Evolutionary conservation across 2,329 filamentous ascomycete genomes (phyloP).

Genomic region (Dryadomyces sulphureus): DNA sequence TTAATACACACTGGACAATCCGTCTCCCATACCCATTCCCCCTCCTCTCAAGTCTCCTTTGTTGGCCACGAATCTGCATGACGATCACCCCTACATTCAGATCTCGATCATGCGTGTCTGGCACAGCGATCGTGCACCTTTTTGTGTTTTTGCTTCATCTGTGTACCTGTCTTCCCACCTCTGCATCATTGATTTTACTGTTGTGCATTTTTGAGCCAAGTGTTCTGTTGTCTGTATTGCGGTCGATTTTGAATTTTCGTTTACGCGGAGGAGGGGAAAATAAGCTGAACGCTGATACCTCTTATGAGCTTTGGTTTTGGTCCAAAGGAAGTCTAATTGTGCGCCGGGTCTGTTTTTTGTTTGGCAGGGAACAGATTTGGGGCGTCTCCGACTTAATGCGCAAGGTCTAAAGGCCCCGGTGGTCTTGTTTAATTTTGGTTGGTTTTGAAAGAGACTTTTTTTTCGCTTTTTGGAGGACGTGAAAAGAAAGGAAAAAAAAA

Average conservation of each 20-base stretch:
- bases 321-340: neutral
- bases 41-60: conserved; percentile 23
- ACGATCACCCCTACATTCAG: conserved; percentile 34
- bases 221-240: neutral
- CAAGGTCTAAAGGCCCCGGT: neutral
- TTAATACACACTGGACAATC: too few relatives aligned
- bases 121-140: conserved; percentile 39
- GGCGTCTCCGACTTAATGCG: neutral
- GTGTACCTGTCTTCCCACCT: neutral
- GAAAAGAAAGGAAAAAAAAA: neutral
- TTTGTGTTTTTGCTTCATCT: neutral
- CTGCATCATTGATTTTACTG: neutral
- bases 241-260: neutral
- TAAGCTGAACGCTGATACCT: too few relatives aligned
- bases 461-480: neutral
- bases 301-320: too few relatives aligned
- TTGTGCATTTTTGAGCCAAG: neutral
- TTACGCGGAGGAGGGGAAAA: too few relatives aligned
- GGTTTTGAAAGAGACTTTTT: neutral
- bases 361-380: neutral
- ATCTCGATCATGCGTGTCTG: conserved; percentile 44
- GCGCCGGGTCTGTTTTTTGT: neutral
- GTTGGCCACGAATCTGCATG: conserved; percentile 40
- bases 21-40: conserved; percentile 11
- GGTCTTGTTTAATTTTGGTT: neutral